phyloP scores from a whole-genome alignment of 192 early-diverging fungal genomes.

The Thamnidium elegans region DNA sequence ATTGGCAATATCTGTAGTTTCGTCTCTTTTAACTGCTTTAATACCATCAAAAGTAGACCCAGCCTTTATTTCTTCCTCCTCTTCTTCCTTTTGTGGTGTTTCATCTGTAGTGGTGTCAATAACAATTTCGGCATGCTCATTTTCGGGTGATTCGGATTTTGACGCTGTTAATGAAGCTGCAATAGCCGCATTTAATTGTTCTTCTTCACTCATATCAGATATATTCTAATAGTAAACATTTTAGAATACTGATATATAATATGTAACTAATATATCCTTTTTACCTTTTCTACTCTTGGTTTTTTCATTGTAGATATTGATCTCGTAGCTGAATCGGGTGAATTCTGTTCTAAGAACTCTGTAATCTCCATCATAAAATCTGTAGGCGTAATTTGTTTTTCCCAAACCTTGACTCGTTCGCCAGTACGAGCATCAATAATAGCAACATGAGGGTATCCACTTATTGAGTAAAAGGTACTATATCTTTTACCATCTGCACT shows the following conservation, averaged over 20 bases:
- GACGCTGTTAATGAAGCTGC: slow-evolving; percentile 61
- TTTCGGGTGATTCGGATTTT: not conserved
- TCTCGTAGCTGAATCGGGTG: slow-evolving; percentile 2
- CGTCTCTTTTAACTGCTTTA: slow-evolving; percentile 40
- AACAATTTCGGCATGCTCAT: not conserved
- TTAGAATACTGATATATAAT: not conserved
- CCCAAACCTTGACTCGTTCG: slow-evolving; percentile 78
- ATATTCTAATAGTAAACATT: slow-evolving; percentile 38
- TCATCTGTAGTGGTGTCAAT: slow-evolving; percentile 2
- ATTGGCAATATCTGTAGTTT: slow-evolving; percentile 50
- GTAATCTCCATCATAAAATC: slow-evolving; percentile 75
- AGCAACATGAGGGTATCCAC: slow-evolving; percentile 77
- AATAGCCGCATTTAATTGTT: slow-evolving; percentile 83
- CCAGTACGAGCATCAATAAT: slow-evolving; percentile 89
- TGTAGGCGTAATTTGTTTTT: slow-evolving; percentile 45
- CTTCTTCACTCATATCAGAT: slow-evolving; percentile 83
- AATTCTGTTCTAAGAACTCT: slow-evolving; percentile 53
- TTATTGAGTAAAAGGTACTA: slow-evolving; percentile 68
- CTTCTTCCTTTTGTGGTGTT: slow-evolving; percentile 9
- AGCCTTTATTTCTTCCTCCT: slow-evolving; percentile 20
- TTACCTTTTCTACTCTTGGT: slow-evolving; percentile 37
- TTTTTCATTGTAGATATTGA: slow-evolving; percentile 24
- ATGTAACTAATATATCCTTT: slow-evolving; percentile 12
- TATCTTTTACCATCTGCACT: slow-evolving; percentile 71
- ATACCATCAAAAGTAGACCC: slow-evolving; percentile 43